Conservation (phyloP, 805 yeast genomes). For the Tetrapisispora taiwanensis region DNA sequence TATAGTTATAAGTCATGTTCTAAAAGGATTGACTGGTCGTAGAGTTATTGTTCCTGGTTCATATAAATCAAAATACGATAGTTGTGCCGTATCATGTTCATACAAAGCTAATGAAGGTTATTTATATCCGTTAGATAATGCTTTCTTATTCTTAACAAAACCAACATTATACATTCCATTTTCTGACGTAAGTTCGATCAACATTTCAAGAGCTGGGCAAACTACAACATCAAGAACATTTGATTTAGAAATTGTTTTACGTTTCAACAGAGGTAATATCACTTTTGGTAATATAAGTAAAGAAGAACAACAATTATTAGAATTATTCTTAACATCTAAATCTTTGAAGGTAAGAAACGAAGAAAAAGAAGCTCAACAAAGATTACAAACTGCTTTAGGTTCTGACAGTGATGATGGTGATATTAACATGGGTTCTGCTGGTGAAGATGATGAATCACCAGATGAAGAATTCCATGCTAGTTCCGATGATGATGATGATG, state of each 20-base stretch:
- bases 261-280: conserved; percentile 58
- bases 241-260: conserved; percentile 72
- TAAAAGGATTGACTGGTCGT: conserved; percentile 83
- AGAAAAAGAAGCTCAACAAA: conserved; percentile 74
- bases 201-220: conserved; percentile 82
- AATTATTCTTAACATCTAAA: conserved; percentile 65
- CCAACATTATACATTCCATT: conserved; percentile 89
- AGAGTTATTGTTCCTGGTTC: conserved; percentile 79
- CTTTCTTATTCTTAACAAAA: conserved; percentile 82
- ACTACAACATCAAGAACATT: conserved; percentile 79
- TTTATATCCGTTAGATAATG: conserved; percentile 83
- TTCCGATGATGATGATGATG: conserved; percentile 45
- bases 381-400: conserved; percentile 67
- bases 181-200: conserved; percentile 64
- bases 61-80: conserved; percentile 63
- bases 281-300: conserved; percentile 81
- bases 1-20: conserved; percentile 75
- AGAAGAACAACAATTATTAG: conserved; percentile 78
- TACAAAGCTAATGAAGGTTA: conserved; percentile 93
- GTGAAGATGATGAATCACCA: conserved; percentile 69
- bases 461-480: conserved; percentile 74
- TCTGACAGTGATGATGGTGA: conserved; percentile 46
- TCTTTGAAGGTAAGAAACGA: conserved; percentile 78
- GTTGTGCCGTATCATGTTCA: conserved; percentile 84
- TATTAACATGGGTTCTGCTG: conserved; percentile 50